Conservation (phyloP, 495 filamentous ascomycete species). For the Clavariopsis aquatica region DNA sequence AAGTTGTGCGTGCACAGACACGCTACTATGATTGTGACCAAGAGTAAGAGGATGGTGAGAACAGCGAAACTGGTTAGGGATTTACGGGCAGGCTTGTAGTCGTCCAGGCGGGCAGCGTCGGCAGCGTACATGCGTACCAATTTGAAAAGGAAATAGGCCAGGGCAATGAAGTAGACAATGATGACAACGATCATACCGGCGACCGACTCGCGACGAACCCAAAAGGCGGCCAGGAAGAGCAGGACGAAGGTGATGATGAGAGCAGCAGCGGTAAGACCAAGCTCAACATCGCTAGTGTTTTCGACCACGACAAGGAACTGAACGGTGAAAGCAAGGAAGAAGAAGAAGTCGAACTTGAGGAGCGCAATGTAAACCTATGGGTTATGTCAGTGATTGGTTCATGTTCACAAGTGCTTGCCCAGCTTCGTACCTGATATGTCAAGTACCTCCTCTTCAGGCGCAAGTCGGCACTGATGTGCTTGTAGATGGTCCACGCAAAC, state of each 20-base stretch:
- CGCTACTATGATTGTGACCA: slow-evolving; percentile 86
- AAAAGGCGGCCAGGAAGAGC: slow-evolving; percentile 78
- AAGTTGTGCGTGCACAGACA: slow-evolving; percentile 88
- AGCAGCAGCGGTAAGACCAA: slow-evolving; percentile 81
- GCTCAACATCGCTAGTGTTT: slow-evolving; percentile 67
- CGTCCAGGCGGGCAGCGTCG: slow-evolving; percentile 41
- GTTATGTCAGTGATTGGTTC: slow-evolving; percentile 29
- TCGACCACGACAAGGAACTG: slow-evolving; percentile 94
- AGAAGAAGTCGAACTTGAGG: slow-evolving; percentile 99
- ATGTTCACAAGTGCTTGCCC: slow-evolving; percentile 27
- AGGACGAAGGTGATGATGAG: slow-evolving; percentile 89
- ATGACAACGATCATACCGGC: slow-evolving; percentile 78
- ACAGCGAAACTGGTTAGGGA: slow-evolving; percentile 91
- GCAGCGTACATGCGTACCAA: slow-evolving; percentile 87
- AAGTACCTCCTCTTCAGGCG: slow-evolving; percentile 95
- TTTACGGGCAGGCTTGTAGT: slow-evolving; percentile 72
- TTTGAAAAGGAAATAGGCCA: slow-evolving; percentile 98
- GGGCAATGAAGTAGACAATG: slow-evolving; percentile 79
- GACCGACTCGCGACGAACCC: slow-evolving; percentile 77
- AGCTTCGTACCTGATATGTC: slow-evolving; percentile 78
- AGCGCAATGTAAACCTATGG: slow-evolving; percentile 94
- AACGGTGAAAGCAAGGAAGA: slow-evolving; percentile 97
- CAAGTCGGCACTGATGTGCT: slow-evolving; percentile 96
- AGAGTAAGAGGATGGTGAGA: slow-evolving; percentile 83
- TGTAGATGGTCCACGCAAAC: slow-evolving; percentile 99